Percentiles rank a stretch among this genome's conserved stretches.
Evolutionary conservation across 2,329 filamentous ascomycete species (phyloP).

Genomic region (Geosmithia putterillii): DNA sequence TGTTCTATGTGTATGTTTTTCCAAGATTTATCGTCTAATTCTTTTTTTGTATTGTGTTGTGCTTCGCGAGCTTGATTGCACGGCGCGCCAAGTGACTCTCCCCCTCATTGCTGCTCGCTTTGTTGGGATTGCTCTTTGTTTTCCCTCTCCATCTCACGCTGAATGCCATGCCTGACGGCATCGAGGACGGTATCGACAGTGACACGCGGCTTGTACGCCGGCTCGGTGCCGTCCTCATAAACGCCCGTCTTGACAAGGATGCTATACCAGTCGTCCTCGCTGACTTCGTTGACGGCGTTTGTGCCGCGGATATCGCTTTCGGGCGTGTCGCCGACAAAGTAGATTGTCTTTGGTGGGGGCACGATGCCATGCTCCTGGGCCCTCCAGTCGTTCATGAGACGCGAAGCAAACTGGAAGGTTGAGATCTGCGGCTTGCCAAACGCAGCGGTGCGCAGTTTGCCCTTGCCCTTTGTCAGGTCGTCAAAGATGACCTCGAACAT

Average conservation of each 20-base stretch:
- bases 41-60: background rate
- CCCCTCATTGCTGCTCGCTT: background rate
- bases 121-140: background rate
- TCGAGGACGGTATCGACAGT: constrained; percentile 72
- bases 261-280: constrained; percentile 77
- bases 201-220: constrained; percentile 63
- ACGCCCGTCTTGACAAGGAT: constrained; percentile 87
- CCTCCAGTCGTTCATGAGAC: constrained; percentile 76
- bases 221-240: constrained; percentile 75
- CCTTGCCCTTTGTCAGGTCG: constrained; percentile 65
- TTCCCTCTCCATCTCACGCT: constrained; percentile 47
- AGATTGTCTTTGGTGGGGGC: constrained; percentile 71
- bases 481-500: constrained; percentile 80
- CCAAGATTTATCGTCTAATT: no score
- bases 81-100: no score
- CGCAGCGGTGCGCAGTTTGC: constrained; percentile 64
- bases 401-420: constrained; percentile 84
- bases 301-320: constrained; percentile 86
- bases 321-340: constrained; percentile 90
- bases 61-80: no score
- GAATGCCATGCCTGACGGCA: constrained; percentile 77
- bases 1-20: no score
- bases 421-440: constrained; percentile 91
- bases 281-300: constrained; percentile 67
- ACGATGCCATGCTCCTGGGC: constrained; percentile 71